Evolutionary conservation across 441 rosid species (phyloP).

Genomic region (Lepidium campestre): DNA sequence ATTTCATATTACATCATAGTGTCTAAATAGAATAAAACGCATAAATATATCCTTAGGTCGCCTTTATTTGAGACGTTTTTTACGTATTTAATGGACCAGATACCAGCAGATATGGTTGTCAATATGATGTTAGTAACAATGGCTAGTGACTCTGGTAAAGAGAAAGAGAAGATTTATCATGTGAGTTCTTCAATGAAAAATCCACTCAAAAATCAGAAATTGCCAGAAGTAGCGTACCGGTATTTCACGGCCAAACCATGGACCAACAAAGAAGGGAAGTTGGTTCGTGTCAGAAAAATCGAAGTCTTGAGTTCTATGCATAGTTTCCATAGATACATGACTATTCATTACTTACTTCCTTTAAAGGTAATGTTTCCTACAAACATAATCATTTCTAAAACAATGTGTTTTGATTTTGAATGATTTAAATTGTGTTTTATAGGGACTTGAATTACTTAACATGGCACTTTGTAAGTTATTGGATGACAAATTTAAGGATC

Average conservation of each 20-base stretch:
- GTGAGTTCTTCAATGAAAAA: slow-evolving; percentile 57
- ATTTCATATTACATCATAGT: not conserved
- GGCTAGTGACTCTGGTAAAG: slow-evolving; percentile 21
- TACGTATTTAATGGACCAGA: slow-evolving; percentile 15
- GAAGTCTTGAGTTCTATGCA: slow-evolving; percentile 23
- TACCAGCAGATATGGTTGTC: slow-evolving; percentile 82
- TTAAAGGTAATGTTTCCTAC: no score
- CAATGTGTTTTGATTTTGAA: no score
- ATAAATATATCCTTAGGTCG: not conserved
- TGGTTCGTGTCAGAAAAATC: slow-evolving; percentile 3
- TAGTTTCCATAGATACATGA: slow-evolving; percentile 32
- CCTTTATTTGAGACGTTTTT: not conserved
- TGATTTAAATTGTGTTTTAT: no score
- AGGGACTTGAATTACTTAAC: slow-evolving; percentile 60
- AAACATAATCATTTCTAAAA: no score
- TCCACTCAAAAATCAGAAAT: slow-evolving; percentile 16
- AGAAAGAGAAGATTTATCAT: slow-evolving; percentile 41
- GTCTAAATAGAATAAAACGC: not conserved
- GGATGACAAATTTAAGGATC: slow-evolving; percentile 33
- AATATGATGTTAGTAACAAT: slow-evolving; percentile 56
- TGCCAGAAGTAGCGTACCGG: not conserved
- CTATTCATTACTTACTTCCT: slow-evolving; percentile 7
- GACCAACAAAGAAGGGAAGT: slow-evolving; percentile 29
- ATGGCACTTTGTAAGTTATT: slow-evolving; percentile 45
- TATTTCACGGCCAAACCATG: slow-evolving; percentile 39